phyloP scores from a whole-genome alignment of 768 basidiomycete species.

The Boletus rex-veris region DNA sequence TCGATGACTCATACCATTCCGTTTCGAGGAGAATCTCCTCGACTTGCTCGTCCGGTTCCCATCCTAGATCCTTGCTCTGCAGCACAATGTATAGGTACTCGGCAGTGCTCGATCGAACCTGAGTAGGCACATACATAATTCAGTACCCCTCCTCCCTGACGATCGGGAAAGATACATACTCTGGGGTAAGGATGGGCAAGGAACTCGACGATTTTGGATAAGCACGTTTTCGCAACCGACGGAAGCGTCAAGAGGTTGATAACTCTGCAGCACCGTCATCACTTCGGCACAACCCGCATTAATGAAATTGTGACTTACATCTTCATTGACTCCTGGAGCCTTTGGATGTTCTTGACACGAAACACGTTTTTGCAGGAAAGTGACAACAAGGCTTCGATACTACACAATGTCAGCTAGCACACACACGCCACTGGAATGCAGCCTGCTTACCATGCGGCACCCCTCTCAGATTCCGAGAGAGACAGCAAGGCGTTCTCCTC shows the following conservation, averaged over 20 bases:
- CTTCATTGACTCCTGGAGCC: conserved; percentile 80
- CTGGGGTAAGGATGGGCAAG: conserved; percentile 78
- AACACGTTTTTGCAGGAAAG: conserved; percentile 60
- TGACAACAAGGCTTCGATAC: conserved; percentile 51
- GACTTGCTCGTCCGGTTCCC: conserved; percentile 55
- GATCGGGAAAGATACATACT: conserved; percentile 42
- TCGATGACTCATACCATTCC: conserved; percentile 58
- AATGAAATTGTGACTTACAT: conserved; percentile 51
- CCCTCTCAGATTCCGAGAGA: conserved; percentile 44
- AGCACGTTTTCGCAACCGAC: conserved; percentile 39
- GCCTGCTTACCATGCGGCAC: conserved; percentile 49
- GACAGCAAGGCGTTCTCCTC: conserved; percentile 59
- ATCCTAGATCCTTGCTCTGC: conserved; percentile 63
- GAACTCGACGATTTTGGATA: conserved; percentile 52
- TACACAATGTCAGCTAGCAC: conserved; percentile 28
- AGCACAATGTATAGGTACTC: conserved; percentile 79
- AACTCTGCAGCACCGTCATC: conserved; percentile 43
- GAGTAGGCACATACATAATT: conserved; percentile 4
- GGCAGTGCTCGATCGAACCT: conserved; percentile 80
- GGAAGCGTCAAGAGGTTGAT: conserved; percentile 59
- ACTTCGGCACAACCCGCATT: conserved; percentile 9
- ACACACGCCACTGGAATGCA: conserved; percentile 11
- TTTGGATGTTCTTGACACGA: conserved; percentile 76
- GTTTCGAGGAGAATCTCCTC: conserved; percentile 77
- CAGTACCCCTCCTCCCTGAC: conserved; percentile 4